Evolutionary conservation across 1,139 yeast genomes (phyloP), one percentile per base, ranked within the genome.

Genomic region (Kurtzmaniella quercitrusa): DNA sequence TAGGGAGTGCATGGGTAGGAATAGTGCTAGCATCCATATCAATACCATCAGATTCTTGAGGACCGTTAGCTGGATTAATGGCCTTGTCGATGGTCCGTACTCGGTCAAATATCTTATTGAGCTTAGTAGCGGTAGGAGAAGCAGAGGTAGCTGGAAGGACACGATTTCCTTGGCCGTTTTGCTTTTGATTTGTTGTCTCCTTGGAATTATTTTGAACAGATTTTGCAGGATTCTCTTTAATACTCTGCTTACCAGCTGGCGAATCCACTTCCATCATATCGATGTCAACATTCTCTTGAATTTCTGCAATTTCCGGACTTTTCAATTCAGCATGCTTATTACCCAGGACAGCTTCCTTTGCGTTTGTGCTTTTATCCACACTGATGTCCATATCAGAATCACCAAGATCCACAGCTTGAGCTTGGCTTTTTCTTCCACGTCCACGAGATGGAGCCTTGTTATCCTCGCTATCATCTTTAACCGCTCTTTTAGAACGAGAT

Each of bases 261-360:
- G 37, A 33, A 24, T 8, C 44, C 29, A 17, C 23, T 23, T 17
- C 43, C 27, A 42, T 41, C 11, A 25, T 24, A 14, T 46, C 47
- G 15, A 40, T 33, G 23, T 45, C 36, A 25, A 27, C 42, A 41
- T 25, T 43, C 37, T 3, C 31, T n/a, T 27, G 14, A n/a, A 10
- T 3, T 11, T 3, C 14, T 27, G 31, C n/a, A 7, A n/a, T 27
- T n/a, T 6, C 31, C n/a, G n/a, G n/a, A 27, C 10, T 10, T 21
- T 21, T 8, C 4, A n/a, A 3, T 27, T 5, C 31, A 27, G 6
- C 12, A 7, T 7, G 14, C 12, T 27, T n/a, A 4, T 27, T 27
- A 3, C 14, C 10, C 5, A 5, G 31, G 31, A 11, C 31, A n/a
- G n/a, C 10, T 27, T 27, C 10, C 12, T 27, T 27, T 27, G 3